Evolutionary conservation across 257 asterid genomes (phyloP).

Genomic region (Scutellaria galericulata): DNA sequence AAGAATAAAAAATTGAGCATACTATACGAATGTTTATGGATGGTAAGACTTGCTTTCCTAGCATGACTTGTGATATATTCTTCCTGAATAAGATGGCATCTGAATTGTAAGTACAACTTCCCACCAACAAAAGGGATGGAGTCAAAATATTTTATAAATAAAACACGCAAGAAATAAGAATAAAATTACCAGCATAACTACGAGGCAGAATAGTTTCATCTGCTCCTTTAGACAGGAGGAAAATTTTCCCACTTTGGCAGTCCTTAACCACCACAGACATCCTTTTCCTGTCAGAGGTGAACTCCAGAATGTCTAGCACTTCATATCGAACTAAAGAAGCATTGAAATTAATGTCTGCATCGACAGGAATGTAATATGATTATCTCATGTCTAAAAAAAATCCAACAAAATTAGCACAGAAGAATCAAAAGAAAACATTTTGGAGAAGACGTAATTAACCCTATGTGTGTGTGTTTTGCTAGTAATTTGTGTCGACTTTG

Average conservation of each 20-base stretch:
- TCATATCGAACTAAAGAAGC: constrained; percentile 72
- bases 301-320: constrained; percentile 89
- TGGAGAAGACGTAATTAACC: not conserved
- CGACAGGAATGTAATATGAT: constrained; percentile 40
- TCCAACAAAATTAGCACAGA: not conserved
- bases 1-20: not conserved
- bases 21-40: constrained; percentile 7
- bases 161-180: constrained; percentile 27
- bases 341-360: constrained; percentile 79
- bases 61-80: constrained; percentile 8
- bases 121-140: constrained; percentile 23
- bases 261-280: constrained; percentile 94
- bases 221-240: constrained; percentile 94
- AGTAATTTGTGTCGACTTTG: no score
- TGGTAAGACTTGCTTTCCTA: constrained; percentile 2
- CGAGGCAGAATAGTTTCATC: constrained; percentile 91
- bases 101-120: constrained; percentile 14
- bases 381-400: constrained; percentile 24
- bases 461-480: not conserved
- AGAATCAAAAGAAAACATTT: not conserved
- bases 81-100: constrained; percentile 5
- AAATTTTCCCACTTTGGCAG: constrained; percentile 63
- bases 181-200: constrained; percentile 66
- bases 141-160: not conserved
- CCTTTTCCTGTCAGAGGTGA: constrained; percentile 95